Evolutionary conservation across 768 basidiomycete species (phyloP), one percentile per base, ranked within the genome.

Genomic region (Rhodotorula kratochvilovae): DNA sequence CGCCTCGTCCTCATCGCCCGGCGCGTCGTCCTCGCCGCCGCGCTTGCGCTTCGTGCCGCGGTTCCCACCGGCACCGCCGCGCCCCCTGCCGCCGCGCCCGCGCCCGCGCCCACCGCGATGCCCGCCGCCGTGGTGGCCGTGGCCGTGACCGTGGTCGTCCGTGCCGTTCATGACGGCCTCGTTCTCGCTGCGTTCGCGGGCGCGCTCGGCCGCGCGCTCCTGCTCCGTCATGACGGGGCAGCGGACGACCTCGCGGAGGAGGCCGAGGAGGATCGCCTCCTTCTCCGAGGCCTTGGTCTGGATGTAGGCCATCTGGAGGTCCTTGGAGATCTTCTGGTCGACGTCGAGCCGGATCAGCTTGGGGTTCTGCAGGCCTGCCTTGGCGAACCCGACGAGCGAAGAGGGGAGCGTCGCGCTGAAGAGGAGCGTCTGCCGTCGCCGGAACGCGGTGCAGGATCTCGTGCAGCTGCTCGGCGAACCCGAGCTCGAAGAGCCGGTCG

Each of bases 351-450:
- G 89, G 31, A 98, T 89, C 51, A 99, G 87, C 79, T 93, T 92
- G 17, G 96, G 96, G 76, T 94, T 88, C 73, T 88, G 86, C 29
- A 99, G 83, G 51, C 96, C 96, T 36, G 95, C 96, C 79, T 93
- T 96, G n/a, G 96, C 93, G 79, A 99, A 99, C 61, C 97, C 95
- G 60, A 97, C 92, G 25, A 99, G 86, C 10, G 92, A 89, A 79
- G 92, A 92, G 11, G 96, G 96, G 8, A 99, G 84, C 1, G 96
- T 99, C 3, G 96, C 96, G 1, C 94, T 97, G 81, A 97, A 97
- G 11, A 99, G 85, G 51, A 97, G 85, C 4, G 92, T 95, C 81
- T 98, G 96, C 43, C 96, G 87, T 85, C 0, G 87, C 69, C 21
- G 94, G 93, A 62, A 99, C 87, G 43, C 93, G 91, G 76, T 89